Base-by-base conservation (phyloP, 2,329 filamentous ascomycete genomes). In the Sclerotinia minor region DNA sequence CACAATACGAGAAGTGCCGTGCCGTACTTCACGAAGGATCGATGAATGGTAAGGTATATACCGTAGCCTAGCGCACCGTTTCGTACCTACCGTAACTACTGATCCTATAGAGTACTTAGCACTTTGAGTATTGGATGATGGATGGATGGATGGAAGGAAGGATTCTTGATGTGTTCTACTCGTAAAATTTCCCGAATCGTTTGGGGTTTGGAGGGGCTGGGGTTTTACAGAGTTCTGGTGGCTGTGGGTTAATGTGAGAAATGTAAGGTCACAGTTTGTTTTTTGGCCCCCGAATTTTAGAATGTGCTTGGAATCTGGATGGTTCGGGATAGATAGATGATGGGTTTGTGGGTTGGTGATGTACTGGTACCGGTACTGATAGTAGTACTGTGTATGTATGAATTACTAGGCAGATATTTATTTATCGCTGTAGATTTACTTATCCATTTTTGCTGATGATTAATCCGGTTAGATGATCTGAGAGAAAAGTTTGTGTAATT, bases 1-100 rank as follows among this genome's bases (percentile, higher is more conserved):
- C 45, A 32, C 15, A 11, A 50, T 41, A 52, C 59, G 59, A 63
- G 59, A 52, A 63, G 45, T 63, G 21, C 59, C 29, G 59, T 35
- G 45, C 45, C 59, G 45, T 52, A 8, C 5, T 26, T 21, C 19
- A 19, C 35, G 54, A 58, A 58, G 54, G 54, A 58, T 35, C 35
- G 35, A 44, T 13, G 59, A 19, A 35, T 8, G 32, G 32, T 19
- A 21, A 26, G 38, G 35, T 19, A 13, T 41, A 21, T 58, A 38
- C 21, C 29, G 8, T 26, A 35, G 35, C 35, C 35, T 35, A 35
- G 35, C 35, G 35, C 9, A 38, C 21, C 21, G 4, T 26, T 15
- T 9, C 9, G 38, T 58, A 26, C 21, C 29, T 26, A 7, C 32
- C 4, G 38, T 58, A 26, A 13, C 29, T 26, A 7, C 32, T 2